Base-by-base conservation (phyloP, 1,284 basidiomycete species). In the Trichosporon sp. region DNA sequence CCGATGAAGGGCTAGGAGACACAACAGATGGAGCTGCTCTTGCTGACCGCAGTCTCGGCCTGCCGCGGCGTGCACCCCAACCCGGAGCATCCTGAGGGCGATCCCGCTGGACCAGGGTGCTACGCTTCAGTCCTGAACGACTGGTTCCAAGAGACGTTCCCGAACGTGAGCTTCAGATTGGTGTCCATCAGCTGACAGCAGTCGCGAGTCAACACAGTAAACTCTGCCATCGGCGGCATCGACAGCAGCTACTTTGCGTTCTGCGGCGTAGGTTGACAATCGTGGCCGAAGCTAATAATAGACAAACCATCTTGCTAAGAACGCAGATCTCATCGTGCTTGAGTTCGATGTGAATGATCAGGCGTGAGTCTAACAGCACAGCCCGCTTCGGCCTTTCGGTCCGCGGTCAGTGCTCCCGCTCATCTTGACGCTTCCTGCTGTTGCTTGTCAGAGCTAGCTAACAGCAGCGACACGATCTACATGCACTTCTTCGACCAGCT, bases 321-420 rank as follows among this genome's bases (percentile, higher is more conserved):
- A 81, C 61, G 74, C 73, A 1, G 77, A 81, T 59, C 71, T 81
- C 4, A 75, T 81, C 61, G 67, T 81, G 2, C 69, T 81, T 21
- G 79, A 81, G 67, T 80, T 81, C 64, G 78, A 79, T 60, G 78
- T 81, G 56, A 81, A 81, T 64, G 79, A 81, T 65, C 77, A 79
- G 66, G 62, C 74, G 74, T 78, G 63, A 66, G 76, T 69, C 2
- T 16, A 37, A n/a, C n/a, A n/a, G n/a, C n/a, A n/a, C n/a, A n/a
- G n/a, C n/a, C n/a, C n/a, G n/a, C n/a, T n/a, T n/a, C n/a, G n/a
- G n/a, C n/a, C n/a, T n/a, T n/a, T n/a, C n/a, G n/a, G n/a, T n/a
- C n/a, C n/a, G n/a, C n/a, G n/a, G n/a, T n/a, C n/a, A n/a, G n/a
- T n/a, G n/a, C n/a, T n/a, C n/a, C n/a, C n/a, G n/a, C n/a, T n/a